Evolutionary conservation across 805 yeast species (phyloP), one percentile per base, ranked within the genome.

Genomic region (Wickerhamomyces kurtzmanii): DNA sequence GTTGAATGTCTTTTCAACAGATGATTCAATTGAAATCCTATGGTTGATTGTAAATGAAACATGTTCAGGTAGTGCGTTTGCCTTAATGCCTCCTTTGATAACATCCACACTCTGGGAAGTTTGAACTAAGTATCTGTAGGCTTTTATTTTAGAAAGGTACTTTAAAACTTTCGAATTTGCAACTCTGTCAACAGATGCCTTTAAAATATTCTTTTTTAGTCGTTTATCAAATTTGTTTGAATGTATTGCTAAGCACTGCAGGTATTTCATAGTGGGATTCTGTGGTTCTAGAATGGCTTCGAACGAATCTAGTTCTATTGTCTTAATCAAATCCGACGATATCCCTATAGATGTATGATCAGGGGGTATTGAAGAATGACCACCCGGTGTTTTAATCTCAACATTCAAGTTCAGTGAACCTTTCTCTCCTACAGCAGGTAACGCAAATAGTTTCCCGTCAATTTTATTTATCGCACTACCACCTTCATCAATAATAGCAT

Each of bases 41-140:
- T 78, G 79, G 51, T 83, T 80, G 24, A 77, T 59, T 20, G 63
- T 45, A 23, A 74, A 57, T 17, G 53, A 49, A 4, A 70, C 70
- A 15, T 59, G 51, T 45, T 81, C 89, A 3, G 94, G 93, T 26
- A 82, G 55, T 1, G 91, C 86, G 44, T 82, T 82, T 15, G 76
- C 63, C 52, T 82, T 82, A 32, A 74, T 66, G 24, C 93, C 94
- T 17, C 91, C 91, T 9, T 53, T 45, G 33, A 83, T 60, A 15
- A 76, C 62, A 42, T 78, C 85, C 25, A 68, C 62, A 1, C 89
- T 80, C 50, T 74, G 83, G 5, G 83, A 65, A 1, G 89, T 79
- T 29, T 64, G 57, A 15, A 73, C 45, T 26, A 55, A 59, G 39
- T 61, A 56, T 38, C 60, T 53, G 14, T 57, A 40, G 9, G 76